Evolutionary conservation across 352 stramenopile species (phyloP).

Genomic region (Phytophthora agathidicida): DNA sequence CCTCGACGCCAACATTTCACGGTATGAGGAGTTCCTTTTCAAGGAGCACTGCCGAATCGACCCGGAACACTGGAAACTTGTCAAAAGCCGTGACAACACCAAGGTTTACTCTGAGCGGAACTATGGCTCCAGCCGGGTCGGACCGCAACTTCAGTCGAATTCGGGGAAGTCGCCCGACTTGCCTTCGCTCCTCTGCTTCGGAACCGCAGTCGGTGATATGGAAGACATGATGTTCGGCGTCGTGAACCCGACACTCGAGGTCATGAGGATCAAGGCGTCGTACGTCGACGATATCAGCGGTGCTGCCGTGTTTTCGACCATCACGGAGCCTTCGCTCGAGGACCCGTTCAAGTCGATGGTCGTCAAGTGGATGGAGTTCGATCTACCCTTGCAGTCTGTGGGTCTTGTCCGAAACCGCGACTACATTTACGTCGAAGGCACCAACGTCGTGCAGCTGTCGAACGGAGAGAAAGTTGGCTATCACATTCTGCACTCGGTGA

Average conservation of each 20-base stretch:
- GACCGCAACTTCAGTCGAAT: conserved; percentile 14
- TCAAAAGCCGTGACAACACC: conserved; percentile 38
- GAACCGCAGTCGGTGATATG: conserved; percentile 41
- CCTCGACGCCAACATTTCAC: conserved; percentile 32
- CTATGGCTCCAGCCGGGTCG: conserved; percentile 20
- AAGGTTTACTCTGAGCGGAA: conserved; percentile 35
- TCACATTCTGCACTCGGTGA: conserved; percentile 50
- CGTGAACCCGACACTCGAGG: conserved; percentile 48
- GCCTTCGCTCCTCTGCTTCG: conserved; percentile 36
- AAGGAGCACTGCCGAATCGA: conserved; percentile 36
- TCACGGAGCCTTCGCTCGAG: conserved; percentile 43
- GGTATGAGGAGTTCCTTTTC: conserved; percentile 42
- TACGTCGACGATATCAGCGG: conserved; percentile 58
- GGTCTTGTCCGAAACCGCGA: conserved; percentile 46
- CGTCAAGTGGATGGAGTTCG: conserved; percentile 60
- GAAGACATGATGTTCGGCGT: conserved; percentile 67
- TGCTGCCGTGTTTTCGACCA: conserved; percentile 42
- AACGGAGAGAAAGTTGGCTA: conserved; percentile 45
- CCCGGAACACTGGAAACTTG: conserved; percentile 35
- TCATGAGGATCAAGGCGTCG: conserved; percentile 56
- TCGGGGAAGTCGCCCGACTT: conserved; percentile 22
- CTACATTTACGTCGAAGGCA: conserved; percentile 58
- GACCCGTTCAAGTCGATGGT: conserved; percentile 60
- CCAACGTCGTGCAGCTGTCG: conserved; percentile 34
- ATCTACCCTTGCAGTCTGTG: conserved; percentile 32